Percentiles rank a stretch among this genome's conserved stretches.
phyloP scores from a whole-genome alignment of 768 basidiomycete species.

The Lactarius evosmus region DNA sequence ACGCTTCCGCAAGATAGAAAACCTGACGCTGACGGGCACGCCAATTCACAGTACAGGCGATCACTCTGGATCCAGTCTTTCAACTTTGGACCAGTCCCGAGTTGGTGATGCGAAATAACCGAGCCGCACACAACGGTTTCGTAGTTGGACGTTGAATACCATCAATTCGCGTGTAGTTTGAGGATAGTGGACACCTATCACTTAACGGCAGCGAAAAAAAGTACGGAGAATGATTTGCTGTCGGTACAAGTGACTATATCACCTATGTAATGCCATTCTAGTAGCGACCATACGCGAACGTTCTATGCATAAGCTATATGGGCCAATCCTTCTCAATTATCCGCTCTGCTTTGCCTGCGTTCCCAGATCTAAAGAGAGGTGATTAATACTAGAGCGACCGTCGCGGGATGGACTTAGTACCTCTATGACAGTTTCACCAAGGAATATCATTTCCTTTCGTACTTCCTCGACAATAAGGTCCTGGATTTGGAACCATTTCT shows the following conservation, averaged over 20 bases:
- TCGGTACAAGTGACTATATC: not conserved
- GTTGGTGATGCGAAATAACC: not conserved
- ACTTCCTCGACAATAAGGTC: slow-evolving; percentile 96
- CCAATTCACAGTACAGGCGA: not conserved
- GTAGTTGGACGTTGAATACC: not conserved
- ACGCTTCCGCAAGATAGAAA: not conserved
- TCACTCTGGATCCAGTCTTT: not conserved
- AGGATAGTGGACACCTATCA: not conserved
- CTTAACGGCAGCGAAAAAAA: not conserved
- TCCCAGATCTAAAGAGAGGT: slow-evolving; percentile 23
- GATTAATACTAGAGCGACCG: slow-evolving; percentile 12
- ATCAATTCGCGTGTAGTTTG: not conserved
- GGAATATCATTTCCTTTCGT: slow-evolving; percentile 96
- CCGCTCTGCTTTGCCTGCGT: slow-evolving; percentile 8
- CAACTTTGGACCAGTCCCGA: not conserved
- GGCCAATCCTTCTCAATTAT: slow-evolving; percentile 1
- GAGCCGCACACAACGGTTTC: not conserved
- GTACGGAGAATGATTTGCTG: not conserved
- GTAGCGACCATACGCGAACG: not conserved
- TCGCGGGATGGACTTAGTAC: slow-evolving; percentile 39
- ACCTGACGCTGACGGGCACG: not conserved
- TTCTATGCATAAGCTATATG: not conserved
- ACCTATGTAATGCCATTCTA: not conserved
- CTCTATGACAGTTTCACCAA: slow-evolving; percentile 96
- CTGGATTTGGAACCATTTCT: slow-evolving; percentile 96